Percentiles rank a stretch among this genome's conserved stretches.
Evolutionary conservation across 164 flowering plant genomes (phyloP).

Genomic region (Magnolia officinalis): DNA sequence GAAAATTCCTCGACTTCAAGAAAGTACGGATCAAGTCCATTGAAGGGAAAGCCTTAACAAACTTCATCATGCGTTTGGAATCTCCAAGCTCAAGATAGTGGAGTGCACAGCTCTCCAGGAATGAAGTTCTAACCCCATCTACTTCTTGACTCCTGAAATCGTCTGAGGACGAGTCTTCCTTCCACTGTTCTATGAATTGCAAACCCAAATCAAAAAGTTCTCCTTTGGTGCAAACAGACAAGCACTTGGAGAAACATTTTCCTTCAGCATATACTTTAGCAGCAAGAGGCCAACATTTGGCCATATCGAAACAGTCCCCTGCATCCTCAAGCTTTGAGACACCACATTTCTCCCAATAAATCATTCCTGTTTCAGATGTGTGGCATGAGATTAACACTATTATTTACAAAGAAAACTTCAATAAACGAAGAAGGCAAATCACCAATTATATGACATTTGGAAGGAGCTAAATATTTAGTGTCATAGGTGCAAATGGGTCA

Average conservation of each 20-base stretch:
- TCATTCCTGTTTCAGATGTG: constrained; percentile 21
- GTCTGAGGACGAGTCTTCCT: constrained; percentile 16
- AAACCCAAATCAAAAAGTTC: constrained; percentile 47
- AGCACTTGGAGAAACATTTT: constrained; percentile 35
- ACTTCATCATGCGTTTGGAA: constrained; percentile 39
- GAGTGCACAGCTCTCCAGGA: constrained; percentile 43
- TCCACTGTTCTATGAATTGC: constrained; percentile 45
- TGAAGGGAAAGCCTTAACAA: constrained; percentile 36
- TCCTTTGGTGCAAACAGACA: constrained; percentile 36
- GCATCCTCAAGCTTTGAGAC: constrained; percentile 40
- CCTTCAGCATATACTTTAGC: constrained; percentile 52
- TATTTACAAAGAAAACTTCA: not conserved
- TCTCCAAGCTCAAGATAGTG: constrained; percentile 40
- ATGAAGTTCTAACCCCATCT: constrained; percentile 31
- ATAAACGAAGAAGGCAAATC: no score
- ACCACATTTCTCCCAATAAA: constrained; percentile 45
- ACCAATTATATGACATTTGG: no score
- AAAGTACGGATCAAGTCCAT: constrained; percentile 30
- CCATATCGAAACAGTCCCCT: constrained; percentile 47
- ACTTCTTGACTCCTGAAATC: constrained; percentile 16
- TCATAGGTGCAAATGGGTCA: no score
- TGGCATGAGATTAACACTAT: not conserved
- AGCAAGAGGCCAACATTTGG: constrained; percentile 33
- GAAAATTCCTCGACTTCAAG: constrained; percentile 29
- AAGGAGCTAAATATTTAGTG: no score